These are phyloP conservation scores for Wickerhamomyces queroliae DNA, from an alignment of 805 yeast genomes.

Conservation along the genomic window DNA sequence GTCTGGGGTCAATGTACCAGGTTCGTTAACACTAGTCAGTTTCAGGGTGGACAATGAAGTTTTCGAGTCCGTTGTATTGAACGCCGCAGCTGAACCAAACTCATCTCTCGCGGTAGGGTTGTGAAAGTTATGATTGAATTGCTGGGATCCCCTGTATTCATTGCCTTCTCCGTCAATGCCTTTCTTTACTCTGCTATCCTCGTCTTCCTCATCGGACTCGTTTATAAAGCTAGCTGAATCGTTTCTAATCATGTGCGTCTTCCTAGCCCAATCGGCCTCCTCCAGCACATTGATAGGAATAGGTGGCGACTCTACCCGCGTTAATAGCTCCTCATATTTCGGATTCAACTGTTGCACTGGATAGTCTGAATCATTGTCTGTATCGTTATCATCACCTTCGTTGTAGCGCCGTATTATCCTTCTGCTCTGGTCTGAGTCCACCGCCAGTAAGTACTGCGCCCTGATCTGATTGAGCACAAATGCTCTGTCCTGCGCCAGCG, in stretches of 20 bases:
- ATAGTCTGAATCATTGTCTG: neutral
- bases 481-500: slow-evolving; percentile 9
- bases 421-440: slow-evolving; percentile 19
- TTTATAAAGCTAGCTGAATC: neutral
- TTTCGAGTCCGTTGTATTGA: too few species aligned
- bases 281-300: slow-evolving; percentile 24
- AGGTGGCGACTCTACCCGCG: slow-evolving; percentile 22
- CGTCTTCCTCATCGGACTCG: neutral
- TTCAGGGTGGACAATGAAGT: neutral
- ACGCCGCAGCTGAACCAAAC: too few species aligned
- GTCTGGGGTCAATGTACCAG: neutral
- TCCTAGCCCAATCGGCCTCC: slow-evolving; percentile 10
- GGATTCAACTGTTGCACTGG: neutral
- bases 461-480: slow-evolving; percentile 16
- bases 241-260: slow-evolving; percentile 1
- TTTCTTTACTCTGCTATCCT: too few species aligned
- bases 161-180: too few species aligned
- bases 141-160: neutral
- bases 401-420: slow-evolving; percentile 18
- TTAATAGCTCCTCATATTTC: slow-evolving; percentile 10
- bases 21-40: neutral
- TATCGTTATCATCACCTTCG: neutral
- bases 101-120: too few species aligned
- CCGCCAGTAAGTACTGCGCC: slow-evolving; percentile 12
- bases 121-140: neutral